A percentile compares a stretch with the other conserved stretches of the same genome.
Evolutionary conservation across 768 basidiomycete species (phyloP).

Genomic region (Boletus fagicola): DNA sequence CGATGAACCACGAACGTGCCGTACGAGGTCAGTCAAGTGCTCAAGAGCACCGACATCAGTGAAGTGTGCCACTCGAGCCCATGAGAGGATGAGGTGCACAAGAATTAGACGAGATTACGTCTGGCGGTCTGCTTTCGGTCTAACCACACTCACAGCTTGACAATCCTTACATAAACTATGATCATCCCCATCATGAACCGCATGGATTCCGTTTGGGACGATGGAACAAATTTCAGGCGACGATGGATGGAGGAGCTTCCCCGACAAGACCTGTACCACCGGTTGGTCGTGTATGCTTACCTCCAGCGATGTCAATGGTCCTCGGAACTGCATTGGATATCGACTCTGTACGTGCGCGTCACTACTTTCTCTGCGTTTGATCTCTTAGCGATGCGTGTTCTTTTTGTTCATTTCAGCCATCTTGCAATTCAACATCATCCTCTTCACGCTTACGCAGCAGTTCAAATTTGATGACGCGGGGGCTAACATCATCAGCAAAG

Average conservation of each 20-base stretch:
- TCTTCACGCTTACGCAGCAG: not conserved
- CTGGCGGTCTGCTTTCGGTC: not conserved
- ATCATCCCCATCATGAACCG: constrained; percentile 6
- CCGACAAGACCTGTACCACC: not conserved
- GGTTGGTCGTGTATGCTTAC: constrained; percentile 9
- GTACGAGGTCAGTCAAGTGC: not conserved
- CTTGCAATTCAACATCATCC: constrained; percentile 8
- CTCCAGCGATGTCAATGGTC: constrained; percentile 3
- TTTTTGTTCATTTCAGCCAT: not conserved
- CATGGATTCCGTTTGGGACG: not conserved
- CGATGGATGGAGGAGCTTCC: constrained; percentile 5
- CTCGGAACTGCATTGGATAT: constrained; percentile 7
- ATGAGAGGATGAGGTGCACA: not conserved
- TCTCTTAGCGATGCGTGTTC: not conserved
- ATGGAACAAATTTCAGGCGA: not conserved
- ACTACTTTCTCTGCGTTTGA: not conserved
- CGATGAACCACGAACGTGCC: not conserved
- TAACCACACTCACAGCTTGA: not conserved
- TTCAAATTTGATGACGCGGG: constrained; percentile 2
- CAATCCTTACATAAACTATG: not conserved
- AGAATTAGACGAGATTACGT: not conserved
- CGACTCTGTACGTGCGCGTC: not conserved
- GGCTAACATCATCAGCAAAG: not conserved
- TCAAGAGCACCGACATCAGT: not conserved
- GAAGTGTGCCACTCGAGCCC: no score